Evolutionary conservation across 2,329 filamentous ascomycete genomes (phyloP).

Genomic region (Ceratocystis huliohia): DNA sequence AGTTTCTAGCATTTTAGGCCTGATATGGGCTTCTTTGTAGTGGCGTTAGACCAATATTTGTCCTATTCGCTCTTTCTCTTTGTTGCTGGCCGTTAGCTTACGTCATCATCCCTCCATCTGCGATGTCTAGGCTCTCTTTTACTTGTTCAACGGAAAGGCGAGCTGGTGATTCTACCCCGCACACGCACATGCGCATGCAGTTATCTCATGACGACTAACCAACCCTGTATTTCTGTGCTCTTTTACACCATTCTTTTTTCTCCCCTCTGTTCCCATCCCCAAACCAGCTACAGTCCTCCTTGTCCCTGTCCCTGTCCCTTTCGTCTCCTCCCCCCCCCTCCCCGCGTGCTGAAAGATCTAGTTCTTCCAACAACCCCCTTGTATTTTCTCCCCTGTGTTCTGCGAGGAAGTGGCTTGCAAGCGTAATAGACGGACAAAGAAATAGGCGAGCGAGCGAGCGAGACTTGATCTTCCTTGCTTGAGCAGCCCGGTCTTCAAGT

Average conservation of each 20-base stretch:
- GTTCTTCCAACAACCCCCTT: no score
- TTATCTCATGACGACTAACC: background rate
- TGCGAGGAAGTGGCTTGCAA: no score
- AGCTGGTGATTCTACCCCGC: background rate
- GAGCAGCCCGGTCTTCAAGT: no score
- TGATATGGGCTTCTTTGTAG: background rate
- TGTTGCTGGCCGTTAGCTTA: background rate
- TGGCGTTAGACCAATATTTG: background rate
- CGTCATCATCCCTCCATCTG: background rate
- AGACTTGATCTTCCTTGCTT: no score
- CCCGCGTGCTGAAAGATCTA: no score
- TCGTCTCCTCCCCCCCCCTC: no score
- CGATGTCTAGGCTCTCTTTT: background rate
- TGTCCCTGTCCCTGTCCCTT: no score
- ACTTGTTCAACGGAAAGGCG: background rate
- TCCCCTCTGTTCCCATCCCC: background rate
- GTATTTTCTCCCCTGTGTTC: no score
- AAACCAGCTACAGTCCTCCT: no score
- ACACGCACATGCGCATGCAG: background rate
- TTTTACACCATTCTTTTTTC: background rate
- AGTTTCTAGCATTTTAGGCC: background rate
- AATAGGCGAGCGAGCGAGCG: no score
- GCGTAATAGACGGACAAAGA: no score
- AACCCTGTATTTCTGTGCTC: background rate
- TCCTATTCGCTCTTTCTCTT: background rate